Conservation (phyloP, 2,329 filamentous ascomycete genomes). For the Pseudogymnoascus sp. region DNA sequence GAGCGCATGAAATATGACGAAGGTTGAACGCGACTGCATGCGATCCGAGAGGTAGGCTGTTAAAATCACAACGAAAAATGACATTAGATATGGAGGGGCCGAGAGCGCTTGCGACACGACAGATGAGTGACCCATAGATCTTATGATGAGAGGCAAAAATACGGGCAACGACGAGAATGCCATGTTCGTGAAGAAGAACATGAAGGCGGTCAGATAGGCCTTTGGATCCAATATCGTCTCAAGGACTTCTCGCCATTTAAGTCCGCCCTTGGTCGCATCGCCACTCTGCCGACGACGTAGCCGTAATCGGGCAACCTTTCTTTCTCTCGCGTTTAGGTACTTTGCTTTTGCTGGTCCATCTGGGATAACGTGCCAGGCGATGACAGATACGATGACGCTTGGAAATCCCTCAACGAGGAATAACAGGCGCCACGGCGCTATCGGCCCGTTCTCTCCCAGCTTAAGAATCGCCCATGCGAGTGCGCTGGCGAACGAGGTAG, state of each 20-base stretch:
- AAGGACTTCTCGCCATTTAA: constrained; percentile 49
- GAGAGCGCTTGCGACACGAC: constrained; percentile 67
- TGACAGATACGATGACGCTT: constrained; percentile 63
- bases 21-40: constrained; percentile 50
- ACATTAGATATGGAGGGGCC: constrained; percentile 70
- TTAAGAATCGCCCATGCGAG: constrained; percentile 73
- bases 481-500: constrained; percentile 72
- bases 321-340: constrained; percentile 56
- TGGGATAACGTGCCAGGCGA: constrained; percentile 68
- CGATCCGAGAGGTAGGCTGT: constrained; percentile 68
- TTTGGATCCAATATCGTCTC: constrained; percentile 57
- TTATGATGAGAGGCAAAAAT: constrained; percentile 74
- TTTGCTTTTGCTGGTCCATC: constrained; percentile 61
- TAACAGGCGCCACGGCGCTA: constrained; percentile 77
- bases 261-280: constrained; percentile 24
- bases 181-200: constrained; percentile 84
- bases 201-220: constrained; percentile 66
- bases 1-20: constrained; percentile 61
- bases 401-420: constrained; percentile 83
- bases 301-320: constrained; percentile 62
- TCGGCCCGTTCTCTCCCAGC: constrained; percentile 53
- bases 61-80: constrained; percentile 63
- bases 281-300: constrained; percentile 38
- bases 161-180: constrained; percentile 82
- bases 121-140: constrained; percentile 63